A percentile compares a stretch with the other conserved stretches of the same genome.
phyloP scores from a whole-genome alignment of 306 rosid genomes.

The Cicer pinnatifidum region DNA sequence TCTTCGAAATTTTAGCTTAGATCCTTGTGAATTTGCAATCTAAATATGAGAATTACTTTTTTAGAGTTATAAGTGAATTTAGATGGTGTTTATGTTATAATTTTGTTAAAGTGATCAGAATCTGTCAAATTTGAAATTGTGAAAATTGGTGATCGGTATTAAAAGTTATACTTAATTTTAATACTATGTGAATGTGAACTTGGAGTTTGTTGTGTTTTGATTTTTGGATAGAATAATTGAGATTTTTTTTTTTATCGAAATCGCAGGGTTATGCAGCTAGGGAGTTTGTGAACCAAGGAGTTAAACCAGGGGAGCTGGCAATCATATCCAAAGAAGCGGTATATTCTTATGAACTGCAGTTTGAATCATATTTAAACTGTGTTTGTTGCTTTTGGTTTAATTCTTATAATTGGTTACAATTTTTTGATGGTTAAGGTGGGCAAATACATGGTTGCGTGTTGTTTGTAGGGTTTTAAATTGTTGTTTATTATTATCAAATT shows the following conservation, averaged over 20 bases:
- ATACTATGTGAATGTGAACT: not conserved
- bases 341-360: conserved; percentile 31
- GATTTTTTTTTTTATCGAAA: not conserved
- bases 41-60: conserved; percentile 4
- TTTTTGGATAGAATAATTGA: conserved; percentile 16
- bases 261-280: conserved; percentile 94
- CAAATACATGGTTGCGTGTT: not conserved
- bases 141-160: not conserved
- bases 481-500: not conserved
- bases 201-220: not conserved
- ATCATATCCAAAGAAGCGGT: conserved; percentile 94
- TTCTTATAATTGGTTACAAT: conserved; percentile 1
- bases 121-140: conserved; percentile 2
- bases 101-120: conserved; percentile 16
- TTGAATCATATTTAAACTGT: conserved; percentile 5
- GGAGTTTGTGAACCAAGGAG: conserved; percentile 83
- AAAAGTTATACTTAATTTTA: not conserved
- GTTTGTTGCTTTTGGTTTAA: conserved; percentile 4
- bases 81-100: not conserved
- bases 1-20: conserved; percentile 31
- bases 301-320: conserved; percentile 89
- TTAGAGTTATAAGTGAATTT: not conserved
- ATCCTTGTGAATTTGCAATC: conserved; percentile 9
- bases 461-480: not conserved
- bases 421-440: not conserved